phyloP scores from a whole-genome alignment of 2,329 filamentous ascomycete species.

The Fusarium sp. region DNA sequence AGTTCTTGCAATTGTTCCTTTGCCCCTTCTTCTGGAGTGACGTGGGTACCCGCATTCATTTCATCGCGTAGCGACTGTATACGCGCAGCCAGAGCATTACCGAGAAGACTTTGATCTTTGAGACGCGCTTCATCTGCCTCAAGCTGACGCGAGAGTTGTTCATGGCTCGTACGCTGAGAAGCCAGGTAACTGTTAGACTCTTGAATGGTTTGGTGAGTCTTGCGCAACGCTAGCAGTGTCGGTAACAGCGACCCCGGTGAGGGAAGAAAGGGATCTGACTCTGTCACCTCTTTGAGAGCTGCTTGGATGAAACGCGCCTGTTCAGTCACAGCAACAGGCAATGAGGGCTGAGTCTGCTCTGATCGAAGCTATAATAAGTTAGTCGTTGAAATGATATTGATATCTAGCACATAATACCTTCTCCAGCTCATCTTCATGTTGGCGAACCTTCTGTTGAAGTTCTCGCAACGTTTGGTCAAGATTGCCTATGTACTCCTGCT shows the following conservation, averaged over 20 bases:
- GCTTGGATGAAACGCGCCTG: slow-evolving; percentile 64
- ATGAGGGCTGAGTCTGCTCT: slow-evolving; percentile 38
- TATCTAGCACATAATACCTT: slow-evolving; percentile 52
- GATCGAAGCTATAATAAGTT: slow-evolving; percentile 47
- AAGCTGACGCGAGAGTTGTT: slow-evolving; percentile 60
- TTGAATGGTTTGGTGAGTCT: slow-evolving; percentile 71
- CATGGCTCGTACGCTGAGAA: slow-evolving; percentile 57
- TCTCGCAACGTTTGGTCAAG: slow-evolving; percentile 76
- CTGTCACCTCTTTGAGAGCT: slow-evolving; percentile 74
- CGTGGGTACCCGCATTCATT: slow-evolving; percentile 67
- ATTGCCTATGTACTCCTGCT: slow-evolving; percentile 56
- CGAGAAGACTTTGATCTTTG: slow-evolving; percentile 68
- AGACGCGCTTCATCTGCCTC: slow-evolving; percentile 64
- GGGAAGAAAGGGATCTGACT: slow-evolving; percentile 74
- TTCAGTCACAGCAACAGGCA: slow-evolving; percentile 49
- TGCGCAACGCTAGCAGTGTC: slow-evolving; percentile 77
- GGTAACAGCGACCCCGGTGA: slow-evolving; percentile 75
- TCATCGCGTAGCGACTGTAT: slow-evolving; percentile 70
- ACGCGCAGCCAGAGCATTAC: slow-evolving; percentile 65
- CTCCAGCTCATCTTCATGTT: slow-evolving; percentile 64
- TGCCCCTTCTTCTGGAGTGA: slow-evolving; percentile 71
- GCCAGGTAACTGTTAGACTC: slow-evolving; percentile 73
- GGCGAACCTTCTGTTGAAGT: slow-evolving; percentile 69
- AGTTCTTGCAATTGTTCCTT: slow-evolving; percentile 73
- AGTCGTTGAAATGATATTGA: neutral